Base-by-base conservation (phyloP, 768 basidiomycete genomes). In the Boletus sp. region DNA sequence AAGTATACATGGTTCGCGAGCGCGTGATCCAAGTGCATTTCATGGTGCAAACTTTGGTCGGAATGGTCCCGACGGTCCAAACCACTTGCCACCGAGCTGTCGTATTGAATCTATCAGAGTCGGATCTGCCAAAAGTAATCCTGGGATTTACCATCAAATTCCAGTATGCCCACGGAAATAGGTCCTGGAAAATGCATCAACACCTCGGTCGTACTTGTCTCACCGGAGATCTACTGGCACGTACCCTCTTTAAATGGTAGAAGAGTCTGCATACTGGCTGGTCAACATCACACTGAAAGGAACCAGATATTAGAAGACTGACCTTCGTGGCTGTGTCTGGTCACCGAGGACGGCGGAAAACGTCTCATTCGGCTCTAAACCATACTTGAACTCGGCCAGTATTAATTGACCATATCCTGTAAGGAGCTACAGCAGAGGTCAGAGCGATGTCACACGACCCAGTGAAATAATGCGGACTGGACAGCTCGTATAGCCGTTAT, bases 311-410 rank as follows among this genome's bases (percentile, higher is more conserved):
- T 5, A 21, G 13, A 34, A 17, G 8, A 15, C 54, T 55, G 56
- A 89, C 91, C 86, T 79, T 63, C 86, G 80, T 35, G 86, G 87
- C 55, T 80, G 83, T n/a, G 76, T 70, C 72, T 97, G 94, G 67
- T 96, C 84, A 32, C 82, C 82, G 23, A 93, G 72, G 61, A 80
- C 73, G 3, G 70, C 64, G 15, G 79, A 72, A 64, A 99, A 98
- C 0, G 90, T 82, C 73, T 98, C 96, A 61, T 93, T 86, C 1
- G 93, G 90, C 65, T 86, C 82, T 1, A 87, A 73, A 15, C 91
- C 94, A 70, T 98, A 99, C 69, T 90, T 91, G 79, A 98, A 98
- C 71, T 98, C 95, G 27, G 90, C 87, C 50, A 98, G 78, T 83
- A 98, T 81, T 39, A 90, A 70, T 71, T 89, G 78, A 17, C 88